Conservation (phyloP, 2,329 filamentous ascomycete species). For the Boeremia lycopersici region DNA sequence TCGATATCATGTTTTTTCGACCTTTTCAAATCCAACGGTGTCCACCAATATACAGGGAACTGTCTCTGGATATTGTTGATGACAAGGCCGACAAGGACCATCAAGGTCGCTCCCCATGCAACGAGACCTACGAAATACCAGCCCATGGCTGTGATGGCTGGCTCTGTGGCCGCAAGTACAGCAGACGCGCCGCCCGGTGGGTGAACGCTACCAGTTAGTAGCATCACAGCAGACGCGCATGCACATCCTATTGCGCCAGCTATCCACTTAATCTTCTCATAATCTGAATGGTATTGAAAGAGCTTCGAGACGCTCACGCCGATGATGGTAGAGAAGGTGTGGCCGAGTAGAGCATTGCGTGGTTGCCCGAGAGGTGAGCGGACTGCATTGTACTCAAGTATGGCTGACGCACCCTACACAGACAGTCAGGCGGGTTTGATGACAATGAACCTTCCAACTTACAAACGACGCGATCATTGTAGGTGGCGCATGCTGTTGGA, state of each 20-base stretch:
- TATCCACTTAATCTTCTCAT: conserved; percentile 51
- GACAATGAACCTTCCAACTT: conserved; percentile 18
- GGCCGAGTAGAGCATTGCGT: conserved; percentile 53
- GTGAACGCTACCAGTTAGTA: conserved; percentile 55
- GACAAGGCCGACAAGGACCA: conserved; percentile 51
- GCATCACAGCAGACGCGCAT: conserved; percentile 53
- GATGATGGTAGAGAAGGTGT: conserved; percentile 52
- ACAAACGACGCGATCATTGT: conserved; percentile 53
- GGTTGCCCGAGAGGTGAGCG: conserved; percentile 56
- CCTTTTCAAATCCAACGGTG: conserved; percentile 45
- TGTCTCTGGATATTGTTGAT: conserved; percentile 55
- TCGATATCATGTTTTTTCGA: conserved; percentile 30
- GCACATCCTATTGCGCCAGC: conserved; percentile 53
- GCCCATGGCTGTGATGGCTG: conserved; percentile 50
- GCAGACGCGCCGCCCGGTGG: conserved; percentile 59
- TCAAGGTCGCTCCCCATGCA: conserved; percentile 49
- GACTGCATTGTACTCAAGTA: conserved; percentile 56
- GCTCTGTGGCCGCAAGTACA: conserved; percentile 51
- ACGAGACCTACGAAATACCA: conserved; percentile 55
- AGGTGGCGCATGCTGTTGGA: conserved; percentile 49
- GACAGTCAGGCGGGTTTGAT: background rate
- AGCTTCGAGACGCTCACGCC: conserved; percentile 54
- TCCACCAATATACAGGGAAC: conserved; percentile 59
- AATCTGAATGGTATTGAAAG: conserved; percentile 49
- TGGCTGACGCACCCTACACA: conserved; percentile 52